A percentile compares a stretch with the other conserved stretches of the same genome.
Conservation (phyloP, 306 rosid genomes). For the Rubus parviflorus region DNA sequence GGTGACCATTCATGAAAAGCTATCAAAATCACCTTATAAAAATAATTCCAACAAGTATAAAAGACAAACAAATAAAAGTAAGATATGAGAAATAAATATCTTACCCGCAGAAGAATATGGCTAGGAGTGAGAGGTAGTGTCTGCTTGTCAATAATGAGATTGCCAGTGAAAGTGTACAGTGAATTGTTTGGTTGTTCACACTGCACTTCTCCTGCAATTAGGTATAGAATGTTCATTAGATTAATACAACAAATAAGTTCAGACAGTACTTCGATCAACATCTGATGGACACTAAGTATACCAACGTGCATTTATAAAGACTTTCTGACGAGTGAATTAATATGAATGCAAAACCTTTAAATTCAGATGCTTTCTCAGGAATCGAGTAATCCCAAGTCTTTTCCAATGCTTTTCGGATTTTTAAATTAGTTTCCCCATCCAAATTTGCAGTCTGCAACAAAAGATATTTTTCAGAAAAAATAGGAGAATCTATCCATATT, state of each 20-base stretch:
- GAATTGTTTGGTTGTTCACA: slow-evolving; percentile 98
- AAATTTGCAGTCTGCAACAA: slow-evolving; percentile 80
- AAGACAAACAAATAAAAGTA: slow-evolving; percentile 19
- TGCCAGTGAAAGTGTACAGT: slow-evolving; percentile 88
- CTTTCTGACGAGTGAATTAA: slow-evolving; percentile 19
- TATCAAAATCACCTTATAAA: background rate
- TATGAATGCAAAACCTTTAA: slow-evolving; percentile 59
- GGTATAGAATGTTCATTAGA: slow-evolving; percentile 18
- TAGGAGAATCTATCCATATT: background rate
- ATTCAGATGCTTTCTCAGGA: slow-evolving; percentile 84
- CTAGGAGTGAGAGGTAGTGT: slow-evolving; percentile 82
- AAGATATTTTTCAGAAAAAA: background rate
- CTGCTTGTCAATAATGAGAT: slow-evolving; percentile 74
- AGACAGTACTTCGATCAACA: background rate
- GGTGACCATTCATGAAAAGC: background rate
- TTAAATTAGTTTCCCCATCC: slow-evolving; percentile 96
- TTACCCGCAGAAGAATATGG: slow-evolving; percentile 80
- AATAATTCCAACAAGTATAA: slow-evolving; percentile 18
- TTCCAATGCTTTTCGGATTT: slow-evolving; percentile 84
- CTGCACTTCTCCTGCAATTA: slow-evolving; percentile 83
- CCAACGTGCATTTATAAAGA: background rate
- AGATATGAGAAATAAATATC: slow-evolving; percentile 25
- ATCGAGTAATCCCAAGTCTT: slow-evolving; percentile 86
- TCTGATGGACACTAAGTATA: background rate
- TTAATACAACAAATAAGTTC: background rate